phyloP scores from a whole-genome alignment of 2,329 filamentous ascomycete species.

The Trichoderma hamatum region DNA sequence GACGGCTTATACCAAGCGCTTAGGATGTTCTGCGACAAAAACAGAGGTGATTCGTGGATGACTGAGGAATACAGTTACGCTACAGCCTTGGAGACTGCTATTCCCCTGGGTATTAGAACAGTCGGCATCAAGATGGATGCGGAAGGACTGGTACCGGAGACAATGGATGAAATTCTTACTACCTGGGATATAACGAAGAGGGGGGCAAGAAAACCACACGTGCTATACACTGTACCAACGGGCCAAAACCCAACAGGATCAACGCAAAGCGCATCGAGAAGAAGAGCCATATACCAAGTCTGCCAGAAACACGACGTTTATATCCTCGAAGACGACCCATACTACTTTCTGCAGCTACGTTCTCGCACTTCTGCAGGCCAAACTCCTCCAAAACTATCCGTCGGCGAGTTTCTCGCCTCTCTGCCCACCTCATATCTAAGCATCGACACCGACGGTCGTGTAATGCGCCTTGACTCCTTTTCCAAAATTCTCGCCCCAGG shows the following conservation, averaged over 20 bases:
- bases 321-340: conserved; percentile 85
- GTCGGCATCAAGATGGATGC: conserved; percentile 68
- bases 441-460: conserved; percentile 83
- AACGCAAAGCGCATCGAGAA: conserved; percentile 66
- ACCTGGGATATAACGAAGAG: conserved; percentile 60
- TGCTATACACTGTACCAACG: conserved; percentile 63
- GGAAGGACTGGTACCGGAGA: conserved; percentile 64
- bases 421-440: conserved; percentile 71
- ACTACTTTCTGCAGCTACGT: conserved; percentile 88
- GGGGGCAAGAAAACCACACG: conserved; percentile 46
- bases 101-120: conserved; percentile 30
- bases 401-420: conserved; percentile 71
- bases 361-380: conserved; percentile 21
- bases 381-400: conserved; percentile 57
- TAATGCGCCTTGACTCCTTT: conserved; percentile 89
- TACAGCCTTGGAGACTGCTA: neutral
- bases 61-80: conserved; percentile 14
- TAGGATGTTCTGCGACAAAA: conserved; percentile 66
- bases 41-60: conserved; percentile 53
- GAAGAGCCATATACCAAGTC: conserved; percentile 70
- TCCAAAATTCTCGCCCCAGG: conserved; percentile 89
- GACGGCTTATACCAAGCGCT: conserved; percentile 68
- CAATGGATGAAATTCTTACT: conserved; percentile 63
- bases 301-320: conserved; percentile 76
- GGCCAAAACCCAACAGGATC: conserved; percentile 85